Conservation (phyloP, 495 filamentous ascomycete species). For the Aspergillus avenaceus region DNA sequence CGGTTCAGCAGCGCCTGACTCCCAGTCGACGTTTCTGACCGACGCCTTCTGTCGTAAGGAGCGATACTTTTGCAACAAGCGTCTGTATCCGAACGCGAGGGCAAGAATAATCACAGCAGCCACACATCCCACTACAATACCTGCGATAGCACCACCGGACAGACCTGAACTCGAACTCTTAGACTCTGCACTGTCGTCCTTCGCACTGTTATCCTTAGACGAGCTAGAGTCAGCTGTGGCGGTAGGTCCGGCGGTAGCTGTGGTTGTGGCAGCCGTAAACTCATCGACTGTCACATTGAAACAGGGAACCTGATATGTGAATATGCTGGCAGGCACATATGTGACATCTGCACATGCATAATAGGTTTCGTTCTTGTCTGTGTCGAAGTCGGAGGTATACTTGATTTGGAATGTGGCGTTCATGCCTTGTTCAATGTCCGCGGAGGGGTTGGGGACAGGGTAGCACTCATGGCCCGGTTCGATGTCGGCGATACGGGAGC, state of each 20-base stretch:
- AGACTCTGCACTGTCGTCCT: no score
- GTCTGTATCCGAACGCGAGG: conserved; percentile 12
- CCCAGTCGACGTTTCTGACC: conserved; percentile 13
- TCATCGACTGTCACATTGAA: conserved; percentile 45
- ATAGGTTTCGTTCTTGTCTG: conserved; percentile 43
- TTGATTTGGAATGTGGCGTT: conserved; percentile 51
- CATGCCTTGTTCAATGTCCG: conserved; percentile 29
- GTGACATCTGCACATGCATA: conserved; percentile 51
- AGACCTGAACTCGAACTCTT: conserved; percentile 22
- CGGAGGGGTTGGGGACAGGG: conserved; percentile 35
- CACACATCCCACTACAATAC: conserved; percentile 44
- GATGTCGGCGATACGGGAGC: conserved; percentile 24
- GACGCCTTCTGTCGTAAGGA: conserved; percentile 9
- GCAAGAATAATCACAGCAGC: conserved; percentile 25
- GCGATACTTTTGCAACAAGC: conserved; percentile 14
- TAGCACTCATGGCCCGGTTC: conserved; percentile 50
- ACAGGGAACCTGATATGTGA: conserved; percentile 39
- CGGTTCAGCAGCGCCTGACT: neutral
- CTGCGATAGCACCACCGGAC: conserved; percentile 41
- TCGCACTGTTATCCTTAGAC: neutral
- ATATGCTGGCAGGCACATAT: conserved; percentile 35
- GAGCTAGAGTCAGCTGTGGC: conserved; percentile 6
- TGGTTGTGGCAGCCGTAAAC: conserved; percentile 7
- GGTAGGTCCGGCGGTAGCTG: neutral
- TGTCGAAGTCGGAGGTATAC: conserved; percentile 42